Evolutionary conservation across 2,329 filamentous ascomycete genomes (phyloP), one percentile per base, ranked within the genome.

Genomic region (Chaetomiaceae sp.): DNA sequence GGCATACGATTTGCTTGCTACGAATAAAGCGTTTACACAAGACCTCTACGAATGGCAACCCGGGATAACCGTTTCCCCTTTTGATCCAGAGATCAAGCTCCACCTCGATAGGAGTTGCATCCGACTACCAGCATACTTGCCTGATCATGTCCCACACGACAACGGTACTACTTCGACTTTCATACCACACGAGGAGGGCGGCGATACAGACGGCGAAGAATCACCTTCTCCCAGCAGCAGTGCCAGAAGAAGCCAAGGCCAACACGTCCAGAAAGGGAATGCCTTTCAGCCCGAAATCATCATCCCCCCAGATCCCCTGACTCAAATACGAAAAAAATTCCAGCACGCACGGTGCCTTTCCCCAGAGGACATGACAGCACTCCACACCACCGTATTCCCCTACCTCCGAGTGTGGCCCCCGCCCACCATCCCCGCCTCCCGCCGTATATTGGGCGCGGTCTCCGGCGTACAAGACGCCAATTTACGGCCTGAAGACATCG

Each of bases 81-180:
- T 95, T 64, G 71, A 85, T 21, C 90, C 90, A 0, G 71, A 73
- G 6, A 77, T 92, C 13, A 78, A 76, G 36, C 74, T 95, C 4
- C 88, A 91, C 70, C 73, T 89, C 13, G 87, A 92, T 64, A 84
- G 82, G 62, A 87, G 90, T 0, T 75, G 91, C 1, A 62, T 90
- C 27, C 74, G 82, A 40, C 75, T 89, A 36, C 75, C 66, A 6
- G 62, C 64, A 5, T 51, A 33, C 14, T n/a, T n/a, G n/a, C n/a
- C n/a, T n/a, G n/a, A n/a, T n/a, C n/a, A n/a, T n/a, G n/a, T n/a
- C n/a, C n/a, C n/a, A n/a, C n/a, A n/a, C n/a, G n/a, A n/a, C n/a
- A n/a, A n/a, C n/a, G n/a, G n/a, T n/a, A n/a, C n/a, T n/a, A n/a
- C n/a, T n/a, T n/a, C n/a, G n/a, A n/a, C n/a, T n/a, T n/a, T n/a